Conservation (phyloP, 2,329 filamentous ascomycete genomes). For the Arachnomyces sp. region DNA sequence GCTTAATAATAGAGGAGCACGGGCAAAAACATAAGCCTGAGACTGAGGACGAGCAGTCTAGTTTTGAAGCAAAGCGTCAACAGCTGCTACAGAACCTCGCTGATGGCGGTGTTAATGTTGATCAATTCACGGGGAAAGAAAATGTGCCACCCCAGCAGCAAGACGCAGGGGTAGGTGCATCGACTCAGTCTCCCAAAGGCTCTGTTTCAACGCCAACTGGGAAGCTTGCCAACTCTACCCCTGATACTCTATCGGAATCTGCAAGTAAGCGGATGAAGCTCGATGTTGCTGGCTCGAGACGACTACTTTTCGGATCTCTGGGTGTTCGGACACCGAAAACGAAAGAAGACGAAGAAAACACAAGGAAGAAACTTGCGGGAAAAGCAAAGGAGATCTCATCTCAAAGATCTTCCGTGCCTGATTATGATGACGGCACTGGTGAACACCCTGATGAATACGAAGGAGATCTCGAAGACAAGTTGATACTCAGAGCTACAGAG, state of each 20-base stretch:
- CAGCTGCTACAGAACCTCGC: constrained; percentile 45
- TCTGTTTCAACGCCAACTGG: too few species aligned
- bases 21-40: constrained; percentile 16
- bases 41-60: constrained; percentile 25
- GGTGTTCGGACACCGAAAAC: constrained; percentile 61
- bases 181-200: too few species aligned
- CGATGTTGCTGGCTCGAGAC: constrained; percentile 54
- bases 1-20: constrained; percentile 11
- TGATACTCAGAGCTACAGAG: constrained; percentile 72
- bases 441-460: constrained; percentile 38
- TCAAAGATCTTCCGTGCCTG: constrained; percentile 19
- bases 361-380: constrained; percentile 53
- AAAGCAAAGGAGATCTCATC: constrained; percentile 34
- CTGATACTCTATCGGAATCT: constrained; percentile 1
- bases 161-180: too few species aligned
- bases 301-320: constrained; percentile 64
- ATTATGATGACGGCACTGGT: constrained; percentile 11
- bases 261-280: constrained; percentile 36
- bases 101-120: constrained; percentile 45
- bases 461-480: constrained; percentile 64
- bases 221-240: too few species aligned
- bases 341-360: constrained; percentile 57
- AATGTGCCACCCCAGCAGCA: constrained; percentile 16
- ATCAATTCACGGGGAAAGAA: constrained; percentile 22
- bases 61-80: constrained; percentile 45